Evolutionary conservation across 352 stramenopile genomes (phyloP).

Genomic region (Elongisporangium anandrum): DNA sequence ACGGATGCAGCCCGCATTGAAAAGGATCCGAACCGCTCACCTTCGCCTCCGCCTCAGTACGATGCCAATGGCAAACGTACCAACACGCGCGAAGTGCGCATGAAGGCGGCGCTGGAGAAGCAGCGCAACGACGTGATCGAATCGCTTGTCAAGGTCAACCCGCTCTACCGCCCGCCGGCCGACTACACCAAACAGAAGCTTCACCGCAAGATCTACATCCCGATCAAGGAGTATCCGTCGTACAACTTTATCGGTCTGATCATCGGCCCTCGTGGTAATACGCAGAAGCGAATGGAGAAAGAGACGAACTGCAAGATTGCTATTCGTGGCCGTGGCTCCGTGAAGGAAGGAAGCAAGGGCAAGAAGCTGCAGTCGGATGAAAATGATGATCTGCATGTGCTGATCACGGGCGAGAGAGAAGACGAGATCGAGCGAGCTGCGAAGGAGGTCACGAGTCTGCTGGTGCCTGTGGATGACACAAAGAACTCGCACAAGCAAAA

Average conservation of each 20-base stretch:
- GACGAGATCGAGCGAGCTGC: constrained; percentile 82
- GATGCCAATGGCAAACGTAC: constrained; percentile 94
- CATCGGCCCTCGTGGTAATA: constrained; percentile 98
- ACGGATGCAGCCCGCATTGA: constrained; percentile 75
- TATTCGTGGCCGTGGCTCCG: constrained; percentile 94
- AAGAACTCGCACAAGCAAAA: constrained; percentile 98
- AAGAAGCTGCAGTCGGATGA: constrained; percentile 91
- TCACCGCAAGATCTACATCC: constrained; percentile 96
- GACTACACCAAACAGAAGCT: constrained; percentile 92
- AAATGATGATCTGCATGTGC: constrained; percentile 96
- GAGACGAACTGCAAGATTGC: constrained; percentile 99
- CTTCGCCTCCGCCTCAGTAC: constrained; percentile 94
- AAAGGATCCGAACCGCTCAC: constrained; percentile 87
- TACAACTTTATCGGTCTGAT: constrained; percentile 99
- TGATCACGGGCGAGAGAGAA: constrained; percentile 90
- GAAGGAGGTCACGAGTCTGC: constrained; percentile 86
- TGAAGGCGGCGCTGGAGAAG: constrained; percentile 89
- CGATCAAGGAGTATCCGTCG: constrained; percentile 95
- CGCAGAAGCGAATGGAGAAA: constrained; percentile 98
- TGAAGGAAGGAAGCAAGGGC: constrained; percentile 96
- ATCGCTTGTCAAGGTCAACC: constrained; percentile 95
- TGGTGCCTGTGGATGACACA: constrained; percentile 90
- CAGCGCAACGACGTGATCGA: constrained; percentile 93
- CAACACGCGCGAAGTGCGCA: constrained; percentile 96
- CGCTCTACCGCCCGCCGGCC: constrained; percentile 76